Conservation (phyloP, 768 basidiomycete species). For the Suillus americanus region DNA sequence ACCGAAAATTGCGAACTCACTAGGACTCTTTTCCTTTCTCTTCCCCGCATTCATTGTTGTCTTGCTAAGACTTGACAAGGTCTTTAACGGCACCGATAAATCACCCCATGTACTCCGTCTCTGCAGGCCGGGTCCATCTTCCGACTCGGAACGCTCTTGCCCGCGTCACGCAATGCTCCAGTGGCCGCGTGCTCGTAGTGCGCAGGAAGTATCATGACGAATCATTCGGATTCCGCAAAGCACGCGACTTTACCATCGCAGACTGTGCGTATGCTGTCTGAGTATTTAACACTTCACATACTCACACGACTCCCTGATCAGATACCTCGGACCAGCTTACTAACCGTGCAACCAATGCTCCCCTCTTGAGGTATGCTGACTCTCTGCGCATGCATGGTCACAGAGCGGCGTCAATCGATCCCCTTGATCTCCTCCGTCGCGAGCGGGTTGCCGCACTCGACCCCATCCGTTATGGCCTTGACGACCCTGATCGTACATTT, state of each 20-base stretch:
- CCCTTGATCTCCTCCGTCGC: slow-evolving; percentile 82
- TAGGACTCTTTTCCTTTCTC: neutral
- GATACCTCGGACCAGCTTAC: slow-evolving; percentile 65
- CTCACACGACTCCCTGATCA: slow-evolving; percentile 22
- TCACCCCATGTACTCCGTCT: neutral
- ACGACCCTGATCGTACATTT: slow-evolving; percentile 51
- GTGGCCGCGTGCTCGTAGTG: slow-evolving; percentile 22
- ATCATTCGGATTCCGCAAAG: slow-evolving; percentile 75
- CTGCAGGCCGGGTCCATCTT: neutral
- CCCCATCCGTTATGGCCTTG: slow-evolving; percentile 74
- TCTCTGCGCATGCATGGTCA: slow-evolving; percentile 84
- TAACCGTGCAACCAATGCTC: slow-evolving; percentile 71
- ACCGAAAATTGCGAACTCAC: neutral
- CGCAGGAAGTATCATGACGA: slow-evolving; percentile 66
- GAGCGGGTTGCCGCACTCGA: slow-evolving; percentile 78
- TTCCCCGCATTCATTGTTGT: neutral
- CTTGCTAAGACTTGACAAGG: neutral
- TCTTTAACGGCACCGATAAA: neutral
- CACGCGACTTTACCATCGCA: slow-evolving; percentile 59
- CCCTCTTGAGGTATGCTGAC: slow-evolving; percentile 86
- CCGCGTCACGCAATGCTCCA: neutral
- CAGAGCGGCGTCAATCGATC: slow-evolving; percentile 83
- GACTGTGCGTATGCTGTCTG: slow-evolving; percentile 55
- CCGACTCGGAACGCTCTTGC: neutral
- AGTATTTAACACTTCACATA: neutral